A percentile compares a stretch with the other conserved stretches of the same genome.
These are phyloP conservation scores for Phytophthora cactorum DNA, from an alignment of 352 stramenopile genomes.

Conservation along the genomic window DNA sequence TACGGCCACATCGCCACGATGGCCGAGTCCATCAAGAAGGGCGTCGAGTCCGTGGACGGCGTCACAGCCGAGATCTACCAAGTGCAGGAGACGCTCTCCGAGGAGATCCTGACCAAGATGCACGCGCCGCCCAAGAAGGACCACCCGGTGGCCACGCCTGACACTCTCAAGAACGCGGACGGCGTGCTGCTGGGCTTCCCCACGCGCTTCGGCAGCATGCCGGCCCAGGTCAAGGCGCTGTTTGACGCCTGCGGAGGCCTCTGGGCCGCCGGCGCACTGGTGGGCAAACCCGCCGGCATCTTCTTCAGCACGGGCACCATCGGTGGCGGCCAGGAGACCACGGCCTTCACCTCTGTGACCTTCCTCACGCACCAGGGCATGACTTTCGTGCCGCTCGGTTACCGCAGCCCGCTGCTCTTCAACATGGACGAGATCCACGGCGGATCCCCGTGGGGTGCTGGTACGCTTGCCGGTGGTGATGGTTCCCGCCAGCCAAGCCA, in stretches of 20 bases:
- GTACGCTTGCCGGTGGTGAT: constrained; percentile 82
- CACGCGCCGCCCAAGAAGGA: constrained; percentile 78
- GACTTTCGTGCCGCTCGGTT: constrained; percentile 91
- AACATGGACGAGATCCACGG: constrained; percentile 86
- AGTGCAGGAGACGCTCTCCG: constrained; percentile 79
- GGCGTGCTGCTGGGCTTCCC: constrained; percentile 89
- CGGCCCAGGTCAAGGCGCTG: constrained; percentile 91
- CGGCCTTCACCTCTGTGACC: constrained; percentile 77
- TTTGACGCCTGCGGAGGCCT: constrained; percentile 88
- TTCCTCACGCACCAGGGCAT: constrained; percentile 92
- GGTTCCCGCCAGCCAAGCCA: constrained; percentile 82
- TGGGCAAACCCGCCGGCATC: constrained; percentile 88
- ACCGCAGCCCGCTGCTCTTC: constrained; percentile 64
- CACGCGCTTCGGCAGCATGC: constrained; percentile 81
- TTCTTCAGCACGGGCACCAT: constrained; percentile 88
- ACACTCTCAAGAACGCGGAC: constrained; percentile 75
- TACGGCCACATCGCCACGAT: constrained; percentile 88
- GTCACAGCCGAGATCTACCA: constrained; percentile 75
- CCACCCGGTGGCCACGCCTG: constrained; percentile 62
- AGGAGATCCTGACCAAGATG: constrained; percentile 88
- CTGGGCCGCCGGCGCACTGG: constrained; percentile 81
- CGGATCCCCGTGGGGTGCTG: constrained; percentile 81
- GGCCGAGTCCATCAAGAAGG: constrained; percentile 76
- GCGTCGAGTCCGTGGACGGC: constrained; percentile 71
- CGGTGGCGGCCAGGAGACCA: constrained; percentile 91